phyloP scores from a whole-genome alignment of 208 protist species.

The Acanthamoeba castellanii region DNA sequence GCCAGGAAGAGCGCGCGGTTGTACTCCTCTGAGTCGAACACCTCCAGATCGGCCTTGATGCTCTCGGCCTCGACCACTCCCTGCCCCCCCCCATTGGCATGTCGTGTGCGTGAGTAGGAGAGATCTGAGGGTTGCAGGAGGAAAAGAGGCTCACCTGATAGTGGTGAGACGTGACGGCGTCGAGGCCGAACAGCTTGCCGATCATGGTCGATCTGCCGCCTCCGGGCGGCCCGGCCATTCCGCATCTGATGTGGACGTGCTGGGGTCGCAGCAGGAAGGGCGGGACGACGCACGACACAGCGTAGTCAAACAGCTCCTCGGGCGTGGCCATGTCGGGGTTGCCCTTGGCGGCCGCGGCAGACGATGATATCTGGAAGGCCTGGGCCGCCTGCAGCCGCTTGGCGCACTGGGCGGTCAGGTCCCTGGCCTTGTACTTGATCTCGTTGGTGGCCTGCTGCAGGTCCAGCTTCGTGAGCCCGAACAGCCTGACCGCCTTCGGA shows the following conservation, averaged over 20 bases:
- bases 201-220: slow-evolving; percentile 4
- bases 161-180: slow-evolving; percentile 1
- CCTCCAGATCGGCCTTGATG: slow-evolving; percentile 1
- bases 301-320: neutral
- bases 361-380: neutral
- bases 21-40: slow-evolving; percentile 40
- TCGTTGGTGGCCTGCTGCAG: neutral
- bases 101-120: too few species aligned
- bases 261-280: neutral
- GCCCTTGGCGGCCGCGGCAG: neutral
- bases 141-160: neutral
- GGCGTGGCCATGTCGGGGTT: neutral
- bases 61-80: neutral
- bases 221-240: neutral
- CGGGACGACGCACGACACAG: slow-evolving; percentile 36
- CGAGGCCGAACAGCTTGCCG: neutral
- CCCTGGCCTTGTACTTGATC: neutral
- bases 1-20: neutral
- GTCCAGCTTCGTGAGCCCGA: slow-evolving; percentile 12
- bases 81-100: neutral
- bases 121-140: too few species aligned
- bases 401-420: neutral
- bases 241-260: slow-evolving; percentile 41
- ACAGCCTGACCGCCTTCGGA: neutral
- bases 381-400: neutral